Percentiles rank a stretch among this genome's conserved stretches.
These are phyloP conservation scores for Quercus lobata DNA, from an alignment of 331 rosid genomes.

Conservation along the genomic window DNA sequence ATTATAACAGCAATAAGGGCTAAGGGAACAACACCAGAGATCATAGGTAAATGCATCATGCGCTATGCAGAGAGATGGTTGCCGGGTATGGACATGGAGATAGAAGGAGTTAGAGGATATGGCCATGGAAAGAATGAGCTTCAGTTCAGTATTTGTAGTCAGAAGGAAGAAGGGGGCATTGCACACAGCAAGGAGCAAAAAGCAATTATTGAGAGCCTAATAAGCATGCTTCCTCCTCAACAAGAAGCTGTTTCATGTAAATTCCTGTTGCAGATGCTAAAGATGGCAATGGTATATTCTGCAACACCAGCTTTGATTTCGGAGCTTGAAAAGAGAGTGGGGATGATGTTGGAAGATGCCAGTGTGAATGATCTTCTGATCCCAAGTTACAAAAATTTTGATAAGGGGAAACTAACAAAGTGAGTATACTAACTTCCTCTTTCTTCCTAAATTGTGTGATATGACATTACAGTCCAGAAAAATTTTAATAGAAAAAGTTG, in stretches of 20 bases:
- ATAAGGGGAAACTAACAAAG: slow-evolving; percentile 48
- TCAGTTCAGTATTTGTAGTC: slow-evolving; percentile 54
- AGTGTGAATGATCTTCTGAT: slow-evolving; percentile 77
- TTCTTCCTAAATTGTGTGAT: not conserved
- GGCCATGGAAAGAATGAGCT: slow-evolving; percentile 57
- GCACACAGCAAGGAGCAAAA: slow-evolving; percentile 63
- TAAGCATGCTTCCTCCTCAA: slow-evolving; percentile 81
- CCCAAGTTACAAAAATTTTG: slow-evolving; percentile 65
- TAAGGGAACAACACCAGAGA: slow-evolving; percentile 60
- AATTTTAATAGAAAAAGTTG: not conserved
- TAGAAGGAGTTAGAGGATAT: slow-evolving; percentile 68
- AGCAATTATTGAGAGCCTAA: slow-evolving; percentile 64
- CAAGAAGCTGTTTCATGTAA: slow-evolving; percentile 77
- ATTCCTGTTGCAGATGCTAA: slow-evolving; percentile 71
- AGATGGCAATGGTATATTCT: slow-evolving; percentile 82
- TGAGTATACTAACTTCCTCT: slow-evolving; percentile 40
- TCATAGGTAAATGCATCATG: slow-evolving; percentile 68
- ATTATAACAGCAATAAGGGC: slow-evolving; percentile 60
- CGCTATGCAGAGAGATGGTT: slow-evolving; percentile 76
- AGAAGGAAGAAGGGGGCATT: slow-evolving; percentile 44
- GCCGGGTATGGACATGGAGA: slow-evolving; percentile 56
- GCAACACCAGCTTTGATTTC: slow-evolving; percentile 76
- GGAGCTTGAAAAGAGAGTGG: slow-evolving; percentile 82
- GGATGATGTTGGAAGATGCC: slow-evolving; percentile 81
- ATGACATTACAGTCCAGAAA: not conserved